Percentiles rank a stretch among this genome's conserved stretches.
Conservation (phyloP, 768 basidiomycete genomes). For the Tylopilus sp. region DNA sequence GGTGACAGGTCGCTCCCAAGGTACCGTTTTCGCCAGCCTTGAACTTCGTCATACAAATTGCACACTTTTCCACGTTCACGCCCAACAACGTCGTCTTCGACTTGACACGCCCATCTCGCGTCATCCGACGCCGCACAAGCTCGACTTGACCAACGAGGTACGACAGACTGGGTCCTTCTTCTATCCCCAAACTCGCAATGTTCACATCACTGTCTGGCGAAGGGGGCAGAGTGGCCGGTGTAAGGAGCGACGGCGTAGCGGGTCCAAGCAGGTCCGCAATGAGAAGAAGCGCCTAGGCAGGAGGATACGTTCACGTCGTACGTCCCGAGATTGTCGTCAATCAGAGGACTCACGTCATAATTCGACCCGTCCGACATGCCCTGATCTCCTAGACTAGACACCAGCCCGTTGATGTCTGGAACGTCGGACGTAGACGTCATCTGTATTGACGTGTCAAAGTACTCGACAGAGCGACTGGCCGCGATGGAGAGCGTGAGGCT, state of each 20-base stretch:
- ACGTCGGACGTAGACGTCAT: slow-evolving; percentile 33
- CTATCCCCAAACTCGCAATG: background rate
- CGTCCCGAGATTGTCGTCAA: slow-evolving; percentile 20
- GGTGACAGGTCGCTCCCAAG: slow-evolving; percentile 56
- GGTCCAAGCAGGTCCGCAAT: slow-evolving; percentile 63
- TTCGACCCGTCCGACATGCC: slow-evolving; percentile 44
- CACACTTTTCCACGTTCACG: slow-evolving; percentile 62
- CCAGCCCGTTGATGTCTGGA: slow-evolving; percentile 64
- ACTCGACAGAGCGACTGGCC: slow-evolving; percentile 24
- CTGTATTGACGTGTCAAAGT: slow-evolving; percentile 26
- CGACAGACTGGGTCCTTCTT: background rate
- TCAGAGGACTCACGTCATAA: slow-evolving; percentile 58
- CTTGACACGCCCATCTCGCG: slow-evolving; percentile 65
- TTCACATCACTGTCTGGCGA: slow-evolving; percentile 9
- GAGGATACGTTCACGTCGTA: slow-evolving; percentile 20
- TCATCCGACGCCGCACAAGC: slow-evolving; percentile 55
- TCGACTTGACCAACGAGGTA: slow-evolving; percentile 46
- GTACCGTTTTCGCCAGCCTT: slow-evolving; percentile 53
- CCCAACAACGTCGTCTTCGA: slow-evolving; percentile 65
- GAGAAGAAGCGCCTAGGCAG: slow-evolving; percentile 51
- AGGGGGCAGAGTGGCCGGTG: background rate
- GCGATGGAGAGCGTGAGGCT: slow-evolving; percentile 26
- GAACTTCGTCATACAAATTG: slow-evolving; percentile 72
- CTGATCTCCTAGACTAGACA: slow-evolving; percentile 51
- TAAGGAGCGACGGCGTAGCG: slow-evolving; percentile 28